Evolutionary conservation across 441 rosid species (phyloP).

Genomic region (Codiaeum variegatum): DNA sequence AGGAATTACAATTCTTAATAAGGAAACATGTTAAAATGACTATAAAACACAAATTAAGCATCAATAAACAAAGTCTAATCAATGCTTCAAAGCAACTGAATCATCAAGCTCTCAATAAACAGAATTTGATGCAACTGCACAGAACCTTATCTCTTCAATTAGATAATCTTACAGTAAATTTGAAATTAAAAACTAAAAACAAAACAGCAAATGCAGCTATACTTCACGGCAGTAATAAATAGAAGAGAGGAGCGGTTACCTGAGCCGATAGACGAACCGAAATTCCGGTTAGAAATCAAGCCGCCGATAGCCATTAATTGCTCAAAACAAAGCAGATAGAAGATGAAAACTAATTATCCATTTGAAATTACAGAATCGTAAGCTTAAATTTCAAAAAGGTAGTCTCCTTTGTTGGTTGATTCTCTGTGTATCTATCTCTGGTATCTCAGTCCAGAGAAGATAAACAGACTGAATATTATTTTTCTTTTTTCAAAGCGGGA

Average conservation of each 20-base stretch:
- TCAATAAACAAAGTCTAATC: neutral
- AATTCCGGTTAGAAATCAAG: conserved; percentile 65
- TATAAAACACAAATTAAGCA: too few species aligned
- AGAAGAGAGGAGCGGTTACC: conserved; percentile 35
- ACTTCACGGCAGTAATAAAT: neutral
- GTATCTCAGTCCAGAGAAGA: conserved; percentile 29
- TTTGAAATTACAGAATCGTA: conserved; percentile 21
- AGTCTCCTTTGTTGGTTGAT: conserved; percentile 5
- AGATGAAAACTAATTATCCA: conserved; percentile 24
- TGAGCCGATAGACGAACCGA: conserved; percentile 55
- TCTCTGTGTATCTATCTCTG: conserved; percentile 14
- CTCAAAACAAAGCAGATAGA: conserved; percentile 9
- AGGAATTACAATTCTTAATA: too few species aligned
- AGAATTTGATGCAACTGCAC: neutral
- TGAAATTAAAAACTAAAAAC: neutral
- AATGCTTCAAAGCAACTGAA: neutral
- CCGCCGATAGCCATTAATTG: conserved; percentile 69
- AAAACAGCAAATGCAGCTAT: neutral
- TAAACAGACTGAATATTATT: conserved; percentile 18
- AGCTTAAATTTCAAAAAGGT: conserved; percentile 16
- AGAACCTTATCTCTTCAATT: neutral
- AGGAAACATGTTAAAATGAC: too few species aligned
- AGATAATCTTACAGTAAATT: neutral
- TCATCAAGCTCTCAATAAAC: too few species aligned
- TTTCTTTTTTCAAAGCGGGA: conserved; percentile 45